Evolutionary conservation across 1,284 basidiomycete species (phyloP).

Genomic region (Lentinus polychrous): DNA sequence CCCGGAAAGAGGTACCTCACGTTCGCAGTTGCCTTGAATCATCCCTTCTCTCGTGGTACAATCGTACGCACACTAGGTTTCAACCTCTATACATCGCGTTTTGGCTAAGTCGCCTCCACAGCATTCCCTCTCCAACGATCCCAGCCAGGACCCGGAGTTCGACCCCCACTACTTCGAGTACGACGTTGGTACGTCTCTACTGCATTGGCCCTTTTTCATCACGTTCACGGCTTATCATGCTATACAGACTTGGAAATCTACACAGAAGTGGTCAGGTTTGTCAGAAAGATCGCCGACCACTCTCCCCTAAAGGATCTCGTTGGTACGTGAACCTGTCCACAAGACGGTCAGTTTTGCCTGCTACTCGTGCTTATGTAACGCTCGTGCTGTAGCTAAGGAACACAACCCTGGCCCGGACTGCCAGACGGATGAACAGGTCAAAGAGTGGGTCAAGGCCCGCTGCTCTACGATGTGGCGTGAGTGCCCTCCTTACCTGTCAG

Average conservation of each 20-base stretch:
- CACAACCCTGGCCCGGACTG: slow-evolving; percentile 30
- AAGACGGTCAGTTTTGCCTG: background rate
- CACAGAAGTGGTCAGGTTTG: slow-evolving; percentile 43
- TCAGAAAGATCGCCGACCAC: slow-evolving; percentile 8
- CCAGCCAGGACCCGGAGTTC: slow-evolving; percentile 27
- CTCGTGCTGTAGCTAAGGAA: slow-evolving; percentile 16
- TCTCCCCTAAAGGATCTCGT: slow-evolving; percentile 3
- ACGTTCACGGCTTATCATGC: slow-evolving; percentile 9
- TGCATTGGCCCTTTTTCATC: background rate
- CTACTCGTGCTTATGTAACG: too few species aligned
- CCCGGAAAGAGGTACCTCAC: slow-evolving; percentile 25
- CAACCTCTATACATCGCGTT: background rate
- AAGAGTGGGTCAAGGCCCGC: slow-evolving; percentile 11
- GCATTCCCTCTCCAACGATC: slow-evolving; percentile 26
- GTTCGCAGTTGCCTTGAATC: slow-evolving; percentile 22
- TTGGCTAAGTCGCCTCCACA: background rate
- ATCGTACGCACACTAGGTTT: slow-evolving; percentile 7
- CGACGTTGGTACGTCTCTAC: slow-evolving; percentile 30
- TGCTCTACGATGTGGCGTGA: background rate
- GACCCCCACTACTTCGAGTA: slow-evolving; percentile 33
- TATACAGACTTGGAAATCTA: slow-evolving; percentile 32
- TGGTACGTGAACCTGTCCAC: background rate
- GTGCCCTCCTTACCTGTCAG: too few species aligned
- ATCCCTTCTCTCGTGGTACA: slow-evolving; percentile 29
- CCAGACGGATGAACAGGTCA: slow-evolving; percentile 13